Base-by-base conservation (phyloP, 2,329 filamentous ascomycete species). In the Neurospora sp. region DNA sequence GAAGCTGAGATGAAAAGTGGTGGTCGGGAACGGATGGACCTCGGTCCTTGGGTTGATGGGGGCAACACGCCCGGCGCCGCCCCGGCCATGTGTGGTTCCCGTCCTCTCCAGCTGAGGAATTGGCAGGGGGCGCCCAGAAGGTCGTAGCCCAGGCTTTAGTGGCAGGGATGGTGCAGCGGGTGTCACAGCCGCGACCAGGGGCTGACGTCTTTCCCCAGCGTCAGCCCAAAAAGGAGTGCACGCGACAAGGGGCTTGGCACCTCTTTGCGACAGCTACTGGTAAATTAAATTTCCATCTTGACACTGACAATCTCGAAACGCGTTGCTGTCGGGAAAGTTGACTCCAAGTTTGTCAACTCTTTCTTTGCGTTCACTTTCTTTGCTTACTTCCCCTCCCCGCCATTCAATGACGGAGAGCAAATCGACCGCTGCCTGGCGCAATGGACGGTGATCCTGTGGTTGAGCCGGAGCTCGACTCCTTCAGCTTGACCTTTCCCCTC, bases 401-500 rank as follows among this genome's bases (percentile, higher is more conserved):
- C 19, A 65, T 40, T 73, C 67, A 15, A 67, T 74, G 74, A 69
- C 70, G 69, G 66, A 68, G 43, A 52, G 67, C 66, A 68, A 43
- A 66, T 67, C 66, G 23, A 33, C 67, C 68, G 43, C 19, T 40
- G 67, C 69, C 68, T 70, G 72, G 67, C 75, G 76, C 78, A 78
- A 92, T 92, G 90, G 90, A 92, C 82, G 89, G 88, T 82, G 90
- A 92, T 83, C 88, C 89, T 72, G 87, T 87, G 75, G 89, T 91
- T 75, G 89, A 91, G 82, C 79, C 84, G 72, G 81, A 84, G 82
- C 88, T 97, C 80, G 94, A 97, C 85, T 86, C 88, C 80, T 96
- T 97, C 85, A 94, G 92, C 86, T 84, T 92, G 78, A 85, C 91
- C 73, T 90, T 98, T 74, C 96, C 95, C 68, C 85, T 98, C 72